These are phyloP conservation scores for Fusarium foetens DNA, from an alignment of 2,329 filamentous ascomycete species.

Conservation along the genomic window DNA sequence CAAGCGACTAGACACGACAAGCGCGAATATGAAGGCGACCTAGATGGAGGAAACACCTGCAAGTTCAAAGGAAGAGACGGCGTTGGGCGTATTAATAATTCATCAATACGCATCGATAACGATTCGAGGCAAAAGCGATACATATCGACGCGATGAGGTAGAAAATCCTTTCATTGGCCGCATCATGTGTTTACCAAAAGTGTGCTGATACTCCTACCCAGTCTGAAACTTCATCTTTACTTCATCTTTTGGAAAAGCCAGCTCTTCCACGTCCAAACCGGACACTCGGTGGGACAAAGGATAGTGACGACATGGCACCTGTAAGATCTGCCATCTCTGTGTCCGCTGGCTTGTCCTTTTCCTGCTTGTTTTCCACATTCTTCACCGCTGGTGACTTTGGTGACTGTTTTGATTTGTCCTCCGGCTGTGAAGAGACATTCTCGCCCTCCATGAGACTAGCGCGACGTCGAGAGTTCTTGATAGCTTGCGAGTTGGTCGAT, in stretches of 20 bases:
- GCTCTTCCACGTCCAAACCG: constrained; percentile 69
- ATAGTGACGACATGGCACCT: constrained; percentile 75
- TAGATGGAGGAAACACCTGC: neutral
- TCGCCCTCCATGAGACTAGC: constrained; percentile 48
- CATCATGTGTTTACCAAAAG: constrained; percentile 45
- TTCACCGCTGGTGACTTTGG: constrained; percentile 28
- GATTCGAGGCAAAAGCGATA: constrained; percentile 10
- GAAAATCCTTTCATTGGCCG: constrained; percentile 49
- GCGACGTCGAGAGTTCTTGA: constrained; percentile 49
- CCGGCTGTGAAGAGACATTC: constrained; percentile 27
- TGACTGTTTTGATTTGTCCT: constrained; percentile 25
- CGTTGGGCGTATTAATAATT: constrained; percentile 41
- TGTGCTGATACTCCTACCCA: constrained; percentile 49
- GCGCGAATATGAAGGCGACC: neutral
- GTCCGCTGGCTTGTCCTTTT: constrained; percentile 49
- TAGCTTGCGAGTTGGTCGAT: constrained; percentile 52
- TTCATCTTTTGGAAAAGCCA: constrained; percentile 62
- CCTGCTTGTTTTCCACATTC: constrained; percentile 23
- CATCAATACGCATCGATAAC: constrained; percentile 13
- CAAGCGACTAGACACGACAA: constrained; percentile 71
- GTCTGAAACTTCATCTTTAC: constrained; percentile 24
- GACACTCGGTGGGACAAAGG: constrained; percentile 75
- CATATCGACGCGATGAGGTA: constrained; percentile 47
- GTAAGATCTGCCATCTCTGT: constrained; percentile 71
- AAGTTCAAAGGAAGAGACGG: constrained; percentile 28